These are phyloP conservation scores for Podaxis sp. DNA, from an alignment of 768 basidiomycete species.

Conservation along the genomic window DNA sequence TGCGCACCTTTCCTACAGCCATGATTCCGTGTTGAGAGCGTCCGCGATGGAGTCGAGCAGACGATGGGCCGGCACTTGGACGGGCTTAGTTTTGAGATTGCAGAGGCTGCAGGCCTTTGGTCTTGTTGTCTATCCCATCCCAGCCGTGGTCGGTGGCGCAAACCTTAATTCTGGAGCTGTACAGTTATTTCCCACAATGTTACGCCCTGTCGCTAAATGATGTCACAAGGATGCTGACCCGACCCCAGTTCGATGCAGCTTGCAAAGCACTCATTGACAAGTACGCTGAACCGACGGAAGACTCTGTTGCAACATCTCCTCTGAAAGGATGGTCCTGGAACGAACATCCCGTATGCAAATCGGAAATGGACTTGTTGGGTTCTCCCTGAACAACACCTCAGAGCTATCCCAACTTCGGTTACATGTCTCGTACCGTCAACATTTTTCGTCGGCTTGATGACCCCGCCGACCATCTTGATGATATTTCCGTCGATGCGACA, in stretches of 20 bases:
- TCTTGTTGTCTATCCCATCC: slow-evolving; percentile 27
- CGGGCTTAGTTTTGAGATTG: slow-evolving; percentile 42
- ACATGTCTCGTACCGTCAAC: slow-evolving; percentile 37
- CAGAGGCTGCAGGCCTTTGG: slow-evolving; percentile 22
- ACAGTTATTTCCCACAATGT: slow-evolving; percentile 45
- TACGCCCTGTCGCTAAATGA: neutral
- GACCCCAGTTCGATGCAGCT: slow-evolving; percentile 56
- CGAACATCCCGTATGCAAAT: slow-evolving; percentile 14
- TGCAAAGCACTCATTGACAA: slow-evolving; percentile 50
- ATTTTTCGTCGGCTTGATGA: neutral
- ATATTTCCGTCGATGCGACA: slow-evolving; percentile 14
- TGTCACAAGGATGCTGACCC: slow-evolving; percentile 45
- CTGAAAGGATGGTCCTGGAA: slow-evolving; percentile 44
- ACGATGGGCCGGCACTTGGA: slow-evolving; percentile 31
- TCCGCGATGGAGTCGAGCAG: slow-evolving; percentile 39
- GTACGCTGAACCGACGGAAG: neutral
- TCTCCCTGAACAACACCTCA: slow-evolving; percentile 19
- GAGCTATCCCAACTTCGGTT: slow-evolving; percentile 41
- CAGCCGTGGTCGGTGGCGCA: slow-evolving; percentile 45
- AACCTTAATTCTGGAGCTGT: slow-evolving; percentile 58
- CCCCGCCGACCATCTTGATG: slow-evolving; percentile 9
- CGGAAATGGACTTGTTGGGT: neutral
- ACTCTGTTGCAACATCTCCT: slow-evolving; percentile 1
- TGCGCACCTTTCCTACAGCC: slow-evolving; percentile 83
- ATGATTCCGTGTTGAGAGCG: slow-evolving; percentile 44